Conservation (phyloP, 108 stramenopile genomes). For the Nitzschia sp. region DNA sequence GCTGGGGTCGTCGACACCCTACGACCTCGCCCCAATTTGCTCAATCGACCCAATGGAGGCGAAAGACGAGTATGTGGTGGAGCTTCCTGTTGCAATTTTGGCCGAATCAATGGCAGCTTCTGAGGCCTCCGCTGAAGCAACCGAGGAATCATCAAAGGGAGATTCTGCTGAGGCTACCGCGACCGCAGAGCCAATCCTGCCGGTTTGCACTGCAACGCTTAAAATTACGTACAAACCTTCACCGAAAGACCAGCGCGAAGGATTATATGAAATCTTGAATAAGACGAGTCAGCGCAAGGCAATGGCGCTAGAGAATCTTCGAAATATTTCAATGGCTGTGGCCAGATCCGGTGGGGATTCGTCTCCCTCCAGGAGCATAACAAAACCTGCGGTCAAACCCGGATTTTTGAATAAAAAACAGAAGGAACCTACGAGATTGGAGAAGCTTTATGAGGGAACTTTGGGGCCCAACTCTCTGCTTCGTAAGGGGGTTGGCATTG, state of each 20-base stretch:
- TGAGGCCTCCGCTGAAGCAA: conserved; percentile 6
- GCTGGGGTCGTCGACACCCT: conserved; percentile 57
- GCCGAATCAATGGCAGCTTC: conserved; percentile 3
- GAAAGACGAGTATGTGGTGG: conserved; percentile 45
- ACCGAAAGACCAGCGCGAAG: conserved; percentile 66
- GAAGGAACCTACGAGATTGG: conserved; percentile 34
- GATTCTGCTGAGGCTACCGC: conserved; percentile 11
- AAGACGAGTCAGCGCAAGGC: conserved; percentile 75
- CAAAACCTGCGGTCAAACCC: conserved; percentile 65
- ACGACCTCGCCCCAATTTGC: conserved; percentile 67
- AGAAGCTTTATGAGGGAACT: conserved; percentile 58
- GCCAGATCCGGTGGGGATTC: conserved; percentile 42
- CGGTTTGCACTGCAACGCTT: conserved; percentile 59
- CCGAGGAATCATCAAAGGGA: conserved; percentile 22
- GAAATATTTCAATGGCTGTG: conserved; percentile 55
- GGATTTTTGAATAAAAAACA: conserved; percentile 79
- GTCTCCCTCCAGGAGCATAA: neutral
- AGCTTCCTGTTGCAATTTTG: conserved; percentile 61
- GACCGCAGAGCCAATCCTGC: conserved; percentile 27
- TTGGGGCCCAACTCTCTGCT: conserved; percentile 75
- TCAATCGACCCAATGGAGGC: conserved; percentile 32
- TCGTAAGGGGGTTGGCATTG: conserved; percentile 39
- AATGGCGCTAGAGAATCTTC: conserved; percentile 58
- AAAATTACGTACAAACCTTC: conserved; percentile 75
- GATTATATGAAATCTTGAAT: conserved; percentile 75